phyloP scores from a whole-genome alignment of 768 basidiomycete species.

The Xanthoconium purpureum region DNA sequence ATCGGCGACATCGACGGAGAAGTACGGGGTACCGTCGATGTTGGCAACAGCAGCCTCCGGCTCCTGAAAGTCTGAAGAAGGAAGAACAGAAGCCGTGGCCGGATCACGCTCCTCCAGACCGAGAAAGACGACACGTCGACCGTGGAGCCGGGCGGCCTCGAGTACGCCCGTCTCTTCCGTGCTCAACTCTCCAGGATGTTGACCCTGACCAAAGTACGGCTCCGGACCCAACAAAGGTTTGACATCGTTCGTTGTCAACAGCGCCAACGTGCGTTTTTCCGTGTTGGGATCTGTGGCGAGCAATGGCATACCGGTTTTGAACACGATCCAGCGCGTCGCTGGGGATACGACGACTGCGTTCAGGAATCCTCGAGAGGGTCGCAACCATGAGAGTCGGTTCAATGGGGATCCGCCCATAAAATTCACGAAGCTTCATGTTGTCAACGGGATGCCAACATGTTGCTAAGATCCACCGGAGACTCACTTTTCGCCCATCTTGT shows the following conservation, averaged over 20 bases:
- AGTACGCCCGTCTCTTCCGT: conserved; percentile 31
- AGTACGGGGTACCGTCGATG: conserved; percentile 80
- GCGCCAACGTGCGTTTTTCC: conserved; percentile 42
- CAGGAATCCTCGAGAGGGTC: conserved; percentile 70
- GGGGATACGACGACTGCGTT: conserved; percentile 62
- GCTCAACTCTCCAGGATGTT: conserved; percentile 38
- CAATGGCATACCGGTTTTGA: conserved; percentile 72
- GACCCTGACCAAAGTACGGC: conserved; percentile 71
- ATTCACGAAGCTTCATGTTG: conserved; percentile 40
- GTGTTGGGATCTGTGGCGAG: conserved; percentile 36
- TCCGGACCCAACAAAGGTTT: conserved; percentile 59
- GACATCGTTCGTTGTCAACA: conserved; percentile 61
- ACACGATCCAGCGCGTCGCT: conserved; percentile 72
- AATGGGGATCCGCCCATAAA: conserved; percentile 64
- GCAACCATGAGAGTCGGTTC: conserved; percentile 81
- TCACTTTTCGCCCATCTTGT: conserved; percentile 33
- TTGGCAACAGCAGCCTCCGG: conserved; percentile 53
- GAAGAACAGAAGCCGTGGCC: conserved; percentile 47
- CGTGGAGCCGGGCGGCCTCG: conserved; percentile 59
- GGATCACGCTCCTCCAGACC: conserved; percentile 65
- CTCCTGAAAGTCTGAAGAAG: conserved; percentile 62
- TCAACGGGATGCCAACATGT: not conserved
- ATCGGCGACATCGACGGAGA: conserved; percentile 72
- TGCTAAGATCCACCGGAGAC: conserved; percentile 5
- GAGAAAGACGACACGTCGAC: conserved; percentile 69